A percentile compares a stretch with the other conserved stretches of the same genome.
These are phyloP conservation scores for Lachnellula cervina DNA, from an alignment of 2,329 filamentous ascomycete species.

Conservation along the genomic window DNA sequence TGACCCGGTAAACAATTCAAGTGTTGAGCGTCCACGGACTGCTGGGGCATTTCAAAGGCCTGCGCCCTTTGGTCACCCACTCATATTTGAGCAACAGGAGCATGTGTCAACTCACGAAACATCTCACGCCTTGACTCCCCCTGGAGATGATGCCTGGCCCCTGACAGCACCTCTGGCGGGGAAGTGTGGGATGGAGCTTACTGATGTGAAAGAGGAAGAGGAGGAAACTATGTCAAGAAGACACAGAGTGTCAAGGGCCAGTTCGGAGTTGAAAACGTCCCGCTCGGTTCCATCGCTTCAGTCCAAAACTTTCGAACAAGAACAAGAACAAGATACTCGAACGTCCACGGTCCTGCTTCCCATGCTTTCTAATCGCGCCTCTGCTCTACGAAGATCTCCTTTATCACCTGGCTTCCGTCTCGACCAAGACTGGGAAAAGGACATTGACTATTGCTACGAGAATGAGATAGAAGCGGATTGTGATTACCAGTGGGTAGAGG, in stretches of 20 bases:
- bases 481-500: constrained; percentile 60
- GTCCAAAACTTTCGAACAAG: constrained; percentile 37
- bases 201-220: constrained; percentile 61
- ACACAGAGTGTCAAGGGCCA: constrained; percentile 23
- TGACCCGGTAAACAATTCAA: constrained; percentile 34
- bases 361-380: constrained; percentile 4
- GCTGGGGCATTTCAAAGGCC: constrained; percentile 43
- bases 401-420: constrained; percentile 17
- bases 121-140: constrained; percentile 40
- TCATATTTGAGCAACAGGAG: constrained; percentile 26
- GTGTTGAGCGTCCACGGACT: constrained; percentile 41
- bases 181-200: constrained; percentile 36
- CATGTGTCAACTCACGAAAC: constrained; percentile 19
- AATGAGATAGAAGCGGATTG: constrained; percentile 63
- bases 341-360: constrained; percentile 18
- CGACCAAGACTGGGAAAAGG: constrained; percentile 55
- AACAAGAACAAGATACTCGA: constrained; percentile 30
- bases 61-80: constrained; percentile 35
- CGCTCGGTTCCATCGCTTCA: constrained; percentile 31
- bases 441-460: constrained; percentile 67
- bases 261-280: constrained; percentile 26
- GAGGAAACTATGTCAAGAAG: constrained; percentile 37
- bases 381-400: constrained; percentile 6
- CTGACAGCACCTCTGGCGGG: constrained; percentile 30
- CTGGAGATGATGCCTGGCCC: constrained; percentile 42